Evolutionary conservation across 2,329 filamentous ascomycete species (phyloP), one percentile per base, ranked within the genome.

Genomic region (Lecanosticta acicola): DNA sequence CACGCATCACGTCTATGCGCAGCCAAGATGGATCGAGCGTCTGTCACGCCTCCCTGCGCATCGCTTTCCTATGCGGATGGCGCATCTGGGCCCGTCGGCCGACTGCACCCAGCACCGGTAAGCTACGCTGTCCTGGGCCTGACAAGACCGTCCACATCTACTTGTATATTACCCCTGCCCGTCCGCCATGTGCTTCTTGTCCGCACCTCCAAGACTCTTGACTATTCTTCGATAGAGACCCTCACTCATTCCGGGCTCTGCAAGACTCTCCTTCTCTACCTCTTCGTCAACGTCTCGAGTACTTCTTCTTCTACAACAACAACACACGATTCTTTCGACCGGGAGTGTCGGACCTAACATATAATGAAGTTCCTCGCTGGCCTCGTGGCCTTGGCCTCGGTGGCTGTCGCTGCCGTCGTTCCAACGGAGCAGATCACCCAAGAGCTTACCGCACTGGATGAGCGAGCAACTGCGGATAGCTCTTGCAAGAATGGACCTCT

Each of bases 401-500:
- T 43, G 34, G 39, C 39, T 32, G 26, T 16, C n/a, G 48, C 48
- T 17, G 39, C 40, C 11, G 43, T 46, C 3, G 19, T 50, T 18
- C 48, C 48, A 16, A 19, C 43, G 8, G 43, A 50, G 32, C 18
- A 21, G 11, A 37, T 43, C 24, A 46, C 46, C 55, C 67, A 69
- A 45, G 55, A 46, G 29, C 49, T 56, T 53, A 62, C 46, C 45
- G 58, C 43, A 53, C 51, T 49, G 11, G 43, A 35, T 17, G 33
- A 43, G 43, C 43, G 48, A 20, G 32, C 41, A 3, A 32, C 39
- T n/a, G 35, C 42, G 8, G n/a, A n/a, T n/a, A n/a, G n/a, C n/a
- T n/a, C 50, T 32, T 72, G 70, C 54, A 70, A 62, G 13, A 66
- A 71, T 46, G 62, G 64, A 10, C 64, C 69, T 26, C 49, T 50